Conservation (phyloP, 2,329 filamentous ascomycete species). For the Neophaeococcomyces aloes region DNA sequence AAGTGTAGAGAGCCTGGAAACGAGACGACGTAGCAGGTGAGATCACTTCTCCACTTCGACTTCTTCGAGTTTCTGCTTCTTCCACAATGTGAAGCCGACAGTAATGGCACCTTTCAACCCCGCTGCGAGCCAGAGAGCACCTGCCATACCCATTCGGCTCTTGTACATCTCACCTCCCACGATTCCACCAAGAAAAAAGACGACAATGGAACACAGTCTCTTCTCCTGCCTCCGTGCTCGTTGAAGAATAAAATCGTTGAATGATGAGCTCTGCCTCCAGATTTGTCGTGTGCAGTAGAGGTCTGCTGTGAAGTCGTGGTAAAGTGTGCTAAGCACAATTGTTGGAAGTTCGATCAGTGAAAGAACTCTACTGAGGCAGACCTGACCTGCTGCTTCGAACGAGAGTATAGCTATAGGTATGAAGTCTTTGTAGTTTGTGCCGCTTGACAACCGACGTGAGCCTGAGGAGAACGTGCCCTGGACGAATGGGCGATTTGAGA, state of each 20-base stretch:
- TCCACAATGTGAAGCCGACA: slow-evolving; percentile 32
- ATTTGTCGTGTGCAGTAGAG: slow-evolving; percentile 25
- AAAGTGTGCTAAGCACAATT: slow-evolving; percentile 37
- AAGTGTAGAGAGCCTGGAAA: too few relatives aligned
- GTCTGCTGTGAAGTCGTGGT: slow-evolving; percentile 37
- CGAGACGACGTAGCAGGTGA: too few relatives aligned
- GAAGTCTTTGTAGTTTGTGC: slow-evolving; percentile 21
- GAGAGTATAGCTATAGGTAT: slow-evolving; percentile 32
- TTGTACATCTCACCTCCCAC: slow-evolving; percentile 34
- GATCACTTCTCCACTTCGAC: background rate
- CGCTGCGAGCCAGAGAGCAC: slow-evolving; percentile 34
- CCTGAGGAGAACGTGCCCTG: slow-evolving; percentile 20
- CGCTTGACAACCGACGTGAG: slow-evolving; percentile 5
- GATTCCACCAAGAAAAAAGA: slow-evolving; percentile 32
- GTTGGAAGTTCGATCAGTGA: slow-evolving; percentile 36
- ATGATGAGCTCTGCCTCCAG: slow-evolving; percentile 30
- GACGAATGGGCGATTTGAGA: slow-evolving; percentile 23
- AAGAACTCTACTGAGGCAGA: slow-evolving; percentile 33
- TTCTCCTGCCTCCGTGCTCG: slow-evolving; percentile 18
- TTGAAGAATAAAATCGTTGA: slow-evolving; percentile 24
- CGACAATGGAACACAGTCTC: slow-evolving; percentile 28
- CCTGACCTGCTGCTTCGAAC: slow-evolving; percentile 34
- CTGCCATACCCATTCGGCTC: slow-evolving; percentile 32
- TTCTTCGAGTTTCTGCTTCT: slow-evolving; percentile 10
- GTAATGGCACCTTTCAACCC: slow-evolving; percentile 31